Base-by-base conservation (phyloP, 2,329 filamentous ascomycete species). In the Diaporthe helianthi region DNA sequence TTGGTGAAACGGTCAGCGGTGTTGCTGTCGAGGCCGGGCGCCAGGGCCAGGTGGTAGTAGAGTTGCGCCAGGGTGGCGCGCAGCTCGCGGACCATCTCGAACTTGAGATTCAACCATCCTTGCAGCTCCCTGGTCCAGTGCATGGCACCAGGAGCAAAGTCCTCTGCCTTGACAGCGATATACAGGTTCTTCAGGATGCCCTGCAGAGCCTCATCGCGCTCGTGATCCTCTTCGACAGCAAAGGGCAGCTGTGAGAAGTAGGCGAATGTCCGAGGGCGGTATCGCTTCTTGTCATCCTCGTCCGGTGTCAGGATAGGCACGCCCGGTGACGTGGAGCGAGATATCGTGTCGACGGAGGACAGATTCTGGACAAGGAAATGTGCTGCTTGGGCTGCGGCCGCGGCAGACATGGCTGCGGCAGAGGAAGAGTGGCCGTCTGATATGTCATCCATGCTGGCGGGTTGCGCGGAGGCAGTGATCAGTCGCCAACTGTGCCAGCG, bases 91-190 rank as follows among this genome's bases (percentile, higher is more conserved):
- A 93, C 93, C 78, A 97, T 93, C 82, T 99, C 95, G 78, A 99
- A 99, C 85, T 99, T 99, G 80, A 99, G 89, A 66, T 92, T 92
- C 73, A 99, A 86, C 96, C 97, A 99, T 80, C 92, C 93, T 77
- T 94, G 90, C 58, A 99, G 90, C 86, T 99, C 96, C 74, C 95
- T 90, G 19, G 96, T 98, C 96, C 96, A 99, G 81, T 99, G 95
- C 71, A 97, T 86, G 33, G 95, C 96, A 41, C 96, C 96, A 0
- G 95, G 93, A 29, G 92, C 91, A 80, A 98, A 98, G 80, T 99
- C 96, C 73, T 97, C 94, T 4, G 96, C 92, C 78, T 94, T 91
- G 72, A 99, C 86, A 69, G 95, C 89, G 75, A 98, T 93, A 79
- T 97, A 98, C 36, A 99, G 90, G 77, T 97, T 93, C 79, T 94